phyloP scores from a whole-genome alignment of 768 basidiomycete species.

The Pseudohyphozyma bogoriensis region DNA sequence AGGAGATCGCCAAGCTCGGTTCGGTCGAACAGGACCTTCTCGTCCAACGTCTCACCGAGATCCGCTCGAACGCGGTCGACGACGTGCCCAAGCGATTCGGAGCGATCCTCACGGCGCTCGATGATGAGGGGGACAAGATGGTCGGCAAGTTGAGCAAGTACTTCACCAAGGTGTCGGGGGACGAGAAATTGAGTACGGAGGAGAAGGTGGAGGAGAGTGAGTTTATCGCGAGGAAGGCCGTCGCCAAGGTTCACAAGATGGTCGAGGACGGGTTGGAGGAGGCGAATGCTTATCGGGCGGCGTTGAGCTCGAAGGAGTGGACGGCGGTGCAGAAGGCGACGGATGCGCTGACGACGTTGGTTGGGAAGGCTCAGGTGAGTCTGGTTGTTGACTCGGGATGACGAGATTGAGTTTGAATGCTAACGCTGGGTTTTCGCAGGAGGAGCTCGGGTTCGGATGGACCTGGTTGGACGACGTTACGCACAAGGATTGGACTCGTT shows the following conservation, averaged over 20 bases:
- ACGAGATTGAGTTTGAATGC: background rate
- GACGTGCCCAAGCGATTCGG: slow-evolving; percentile 31
- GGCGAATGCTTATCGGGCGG: slow-evolving; percentile 20
- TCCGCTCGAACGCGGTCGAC: slow-evolving; percentile 20
- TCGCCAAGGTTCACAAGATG: slow-evolving; percentile 10
- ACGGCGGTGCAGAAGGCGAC: slow-evolving; percentile 19
- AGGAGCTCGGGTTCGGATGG: slow-evolving; percentile 27
- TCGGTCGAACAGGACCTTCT: slow-evolving; percentile 25
- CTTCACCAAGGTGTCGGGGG: slow-evolving; percentile 17
- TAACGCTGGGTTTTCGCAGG: background rate
- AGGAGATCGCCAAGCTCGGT: slow-evolving; percentile 28
- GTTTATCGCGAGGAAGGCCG: slow-evolving; percentile 11
- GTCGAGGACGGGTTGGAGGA: slow-evolving; percentile 9
- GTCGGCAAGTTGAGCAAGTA: slow-evolving; percentile 25
- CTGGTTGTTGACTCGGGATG: too few relatives aligned
- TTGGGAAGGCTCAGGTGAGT: slow-evolving; percentile 25
- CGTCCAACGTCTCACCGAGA: slow-evolving; percentile 19
- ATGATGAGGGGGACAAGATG: slow-evolving; percentile 31
- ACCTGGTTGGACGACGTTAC: slow-evolving; percentile 31
- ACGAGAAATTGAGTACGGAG: slow-evolving; percentile 15
- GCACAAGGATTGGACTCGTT: slow-evolving; percentile 30
- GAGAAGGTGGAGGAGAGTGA: slow-evolving; percentile 23
- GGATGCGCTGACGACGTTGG: slow-evolving; percentile 16
- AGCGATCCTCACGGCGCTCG: slow-evolving; percentile 9
- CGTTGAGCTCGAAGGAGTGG: slow-evolving; percentile 10